Percentiles rank a stretch among this genome's conserved stretches.
These are phyloP conservation scores for Aristolochia fimbriata DNA, from an alignment of 164 flowering plant species.

Conservation along the genomic window DNA sequence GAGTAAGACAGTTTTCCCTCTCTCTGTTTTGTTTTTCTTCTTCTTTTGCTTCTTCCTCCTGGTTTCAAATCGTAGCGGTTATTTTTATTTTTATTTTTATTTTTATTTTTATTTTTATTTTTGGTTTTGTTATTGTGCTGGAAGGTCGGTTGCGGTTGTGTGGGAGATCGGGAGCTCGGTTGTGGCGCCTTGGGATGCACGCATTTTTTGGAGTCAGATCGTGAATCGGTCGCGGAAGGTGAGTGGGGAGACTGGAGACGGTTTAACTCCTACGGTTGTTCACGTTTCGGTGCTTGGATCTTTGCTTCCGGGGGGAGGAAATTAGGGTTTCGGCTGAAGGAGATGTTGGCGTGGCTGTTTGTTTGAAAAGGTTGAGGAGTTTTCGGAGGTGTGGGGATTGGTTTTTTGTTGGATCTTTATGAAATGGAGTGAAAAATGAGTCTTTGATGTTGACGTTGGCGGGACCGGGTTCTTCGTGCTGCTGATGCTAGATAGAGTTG, in stretches of 20 bases:
- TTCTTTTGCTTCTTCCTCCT: not conserved
- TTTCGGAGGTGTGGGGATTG: not conserved
- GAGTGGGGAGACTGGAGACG: not conserved
- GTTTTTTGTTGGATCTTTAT: constrained; percentile 2
- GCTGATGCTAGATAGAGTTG: not conserved
- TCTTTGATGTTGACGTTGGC: not conserved
- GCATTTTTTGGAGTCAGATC: constrained; percentile 5
- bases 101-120: too few relatives aligned
- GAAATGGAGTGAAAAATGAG: not conserved
- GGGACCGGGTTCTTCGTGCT: constrained; percentile 1
- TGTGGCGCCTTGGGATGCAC: not conserved
- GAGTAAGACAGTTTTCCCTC: too few relatives aligned
- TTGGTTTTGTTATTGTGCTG: not conserved
- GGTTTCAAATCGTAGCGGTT: not conserved
- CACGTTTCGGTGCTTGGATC: not conserved
- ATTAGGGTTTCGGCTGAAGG: constrained; percentile 1
- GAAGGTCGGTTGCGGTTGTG: too few relatives aligned
- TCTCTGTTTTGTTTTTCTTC: not conserved
- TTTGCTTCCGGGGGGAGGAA: not conserved
- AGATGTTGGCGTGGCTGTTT: too few relatives aligned
- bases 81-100: too few relatives aligned
- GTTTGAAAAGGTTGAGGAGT: too few relatives aligned
- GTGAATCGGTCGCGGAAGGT: constrained; percentile 1
- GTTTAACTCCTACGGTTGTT: not conserved
- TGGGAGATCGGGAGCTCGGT: constrained; percentile 5